Percentiles rank a stretch among this genome's conserved stretches.
Conservation (phyloP, 352 stramenopile genomes). For the Thraustotheca clavata region DNA sequence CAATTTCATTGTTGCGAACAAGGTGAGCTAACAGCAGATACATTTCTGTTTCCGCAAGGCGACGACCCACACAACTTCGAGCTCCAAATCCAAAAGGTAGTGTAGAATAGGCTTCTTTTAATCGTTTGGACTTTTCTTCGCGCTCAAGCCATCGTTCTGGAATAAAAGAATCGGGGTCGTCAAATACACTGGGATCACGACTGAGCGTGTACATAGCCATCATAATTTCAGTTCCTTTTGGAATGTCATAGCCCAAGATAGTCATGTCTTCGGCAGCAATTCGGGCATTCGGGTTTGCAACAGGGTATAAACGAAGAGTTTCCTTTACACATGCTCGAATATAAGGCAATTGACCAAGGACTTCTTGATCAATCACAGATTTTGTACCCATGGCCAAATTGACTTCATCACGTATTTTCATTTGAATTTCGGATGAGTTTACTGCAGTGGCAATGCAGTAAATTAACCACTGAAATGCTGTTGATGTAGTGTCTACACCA, state of each 20-base stretch:
- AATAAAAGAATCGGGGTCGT: background rate
- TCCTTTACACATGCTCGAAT: background rate
- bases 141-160: background rate
- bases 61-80: background rate
- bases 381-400: background rate
- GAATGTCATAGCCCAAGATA: background rate
- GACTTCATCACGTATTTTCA: background rate
- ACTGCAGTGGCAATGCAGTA: background rate
- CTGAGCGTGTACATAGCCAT: background rate
- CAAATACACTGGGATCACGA: background rate
- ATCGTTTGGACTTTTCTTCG: background rate
- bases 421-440: background rate
- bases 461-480: background rate
- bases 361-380: background rate
- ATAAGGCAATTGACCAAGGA: background rate
- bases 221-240: background rate
- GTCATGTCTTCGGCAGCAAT: background rate
- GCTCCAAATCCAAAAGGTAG: background rate
- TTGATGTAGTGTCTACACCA: background rate
- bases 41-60: conserved; percentile 1
- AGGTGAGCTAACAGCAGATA: background rate
- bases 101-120: background rate
- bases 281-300: background rate
- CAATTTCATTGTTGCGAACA: background rate
- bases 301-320: background rate